phyloP scores from a whole-genome alignment of 192 early-diverging fungal species.

The Backusella luteola region DNA sequence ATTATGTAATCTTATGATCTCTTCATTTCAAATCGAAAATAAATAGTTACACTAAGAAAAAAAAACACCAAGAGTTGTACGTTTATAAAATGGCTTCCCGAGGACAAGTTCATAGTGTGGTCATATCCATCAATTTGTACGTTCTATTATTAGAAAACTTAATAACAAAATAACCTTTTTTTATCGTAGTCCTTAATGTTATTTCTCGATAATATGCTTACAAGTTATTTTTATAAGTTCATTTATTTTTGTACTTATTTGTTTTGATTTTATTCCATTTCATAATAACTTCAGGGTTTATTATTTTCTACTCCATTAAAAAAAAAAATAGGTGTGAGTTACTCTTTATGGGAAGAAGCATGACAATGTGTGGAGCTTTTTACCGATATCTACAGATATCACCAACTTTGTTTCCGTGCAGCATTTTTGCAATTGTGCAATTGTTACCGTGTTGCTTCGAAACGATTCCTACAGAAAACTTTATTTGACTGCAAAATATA shows the following conservation, averaged over 20 bases:
- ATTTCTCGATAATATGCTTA: background rate
- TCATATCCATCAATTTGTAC: constrained; percentile 21
- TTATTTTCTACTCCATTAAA: background rate
- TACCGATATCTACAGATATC: constrained; percentile 35
- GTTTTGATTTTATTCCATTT: background rate
- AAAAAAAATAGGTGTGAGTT: constrained; percentile 17
- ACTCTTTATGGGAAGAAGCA: constrained; percentile 37
- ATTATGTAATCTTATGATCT: constrained; percentile 20
- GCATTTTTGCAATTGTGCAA: background rate
- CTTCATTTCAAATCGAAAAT: background rate
- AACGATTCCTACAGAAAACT: constrained; percentile 21
- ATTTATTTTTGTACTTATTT: background rate
- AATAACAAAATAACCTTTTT: background rate
- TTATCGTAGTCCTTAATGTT: background rate
- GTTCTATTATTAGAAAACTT: constrained; percentile 1
- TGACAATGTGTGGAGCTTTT: constrained; percentile 33
- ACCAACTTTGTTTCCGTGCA: constrained; percentile 21
- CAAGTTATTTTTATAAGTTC: background rate
- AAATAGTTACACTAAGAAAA: background rate
- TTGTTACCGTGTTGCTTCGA: constrained; percentile 12
- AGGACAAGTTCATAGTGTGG: constrained; percentile 31
- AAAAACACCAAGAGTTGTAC: constrained; percentile 18
- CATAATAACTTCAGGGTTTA: background rate
- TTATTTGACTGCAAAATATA: constrained; percentile 9
- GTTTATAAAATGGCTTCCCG: constrained; percentile 17